Conservation (phyloP, 2,329 filamentous ascomycete species). For the Exophiala sp. region DNA sequence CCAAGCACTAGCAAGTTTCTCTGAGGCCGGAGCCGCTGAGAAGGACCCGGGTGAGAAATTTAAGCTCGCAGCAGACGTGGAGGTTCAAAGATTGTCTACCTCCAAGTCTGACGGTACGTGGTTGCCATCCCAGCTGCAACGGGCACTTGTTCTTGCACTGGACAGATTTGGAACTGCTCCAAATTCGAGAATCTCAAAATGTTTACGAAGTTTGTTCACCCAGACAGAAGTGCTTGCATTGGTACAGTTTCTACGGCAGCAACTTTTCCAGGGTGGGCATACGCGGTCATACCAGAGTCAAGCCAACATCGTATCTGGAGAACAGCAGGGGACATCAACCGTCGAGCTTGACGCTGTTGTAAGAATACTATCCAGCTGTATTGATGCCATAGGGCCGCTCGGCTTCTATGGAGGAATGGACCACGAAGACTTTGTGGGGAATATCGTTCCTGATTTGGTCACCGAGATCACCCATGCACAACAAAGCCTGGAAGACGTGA, state of each 20-base stretch:
- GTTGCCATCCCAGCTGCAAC: constrained; percentile 14
- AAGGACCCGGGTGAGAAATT: constrained; percentile 16
- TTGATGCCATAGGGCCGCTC: constrained; percentile 45
- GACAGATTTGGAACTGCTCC: constrained; percentile 16
- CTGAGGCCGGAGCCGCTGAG: constrained; percentile 20
- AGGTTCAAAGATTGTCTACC: constrained; percentile 9
- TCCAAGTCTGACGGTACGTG: constrained; percentile 10
- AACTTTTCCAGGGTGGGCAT: constrained; percentile 28
- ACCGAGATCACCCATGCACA: constrained; percentile 45
- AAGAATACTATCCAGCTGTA: constrained; percentile 40
- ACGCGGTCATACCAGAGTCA: constrained; percentile 19
- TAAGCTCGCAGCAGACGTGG: background rate
- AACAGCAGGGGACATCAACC: constrained; percentile 1
- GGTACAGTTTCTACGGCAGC: constrained; percentile 31
- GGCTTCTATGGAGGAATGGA: constrained; percentile 35
- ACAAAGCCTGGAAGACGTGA: constrained; percentile 44
- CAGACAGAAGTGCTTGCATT: constrained; percentile 24
- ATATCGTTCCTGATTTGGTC: constrained; percentile 41
- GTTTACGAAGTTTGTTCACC: constrained; percentile 17
- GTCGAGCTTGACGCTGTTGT: constrained; percentile 36
- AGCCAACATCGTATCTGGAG: background rate
- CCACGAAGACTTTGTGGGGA: constrained; percentile 38
- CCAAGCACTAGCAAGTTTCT: constrained; percentile 35
- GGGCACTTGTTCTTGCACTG: constrained; percentile 15
- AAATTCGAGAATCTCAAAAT: constrained; percentile 12